Base-by-base conservation (phyloP, 2,329 filamentous ascomycete species). In the Colletotrichum zoysiae region DNA sequence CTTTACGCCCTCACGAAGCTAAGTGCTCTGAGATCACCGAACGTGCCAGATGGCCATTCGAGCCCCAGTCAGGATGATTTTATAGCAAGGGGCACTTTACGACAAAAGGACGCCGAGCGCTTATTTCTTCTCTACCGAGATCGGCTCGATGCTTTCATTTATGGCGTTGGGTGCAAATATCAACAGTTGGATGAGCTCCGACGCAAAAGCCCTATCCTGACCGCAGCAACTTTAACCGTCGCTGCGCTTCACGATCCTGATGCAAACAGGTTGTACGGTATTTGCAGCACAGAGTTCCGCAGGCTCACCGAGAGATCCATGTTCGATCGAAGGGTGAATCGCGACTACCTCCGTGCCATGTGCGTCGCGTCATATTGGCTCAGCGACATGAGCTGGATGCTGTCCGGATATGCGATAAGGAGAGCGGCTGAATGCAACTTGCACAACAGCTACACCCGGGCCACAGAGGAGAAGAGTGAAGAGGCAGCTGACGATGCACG, bases 351-450 rank as follows among this genome's bases (percentile, higher is more conserved):
- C 30, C 84, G 88, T 2, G 89, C 87, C 4, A 83, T 91, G 48
- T 89, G 87, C 53, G 85, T 91, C 5, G 89, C 87, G 0, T 86
- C 88, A 0, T 91, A 90, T 74, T 91, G 89, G 89, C 82, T 91
- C 0, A 88, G 87, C 5, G 89, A 91, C 71, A 81, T 90, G 26
- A 89, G 87, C 5, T 90, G 89, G 87, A 90, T 88, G 74, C 81
- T 91, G 0, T 89, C 87, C 0, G 89, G 89, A 0, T 82, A 85
- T 66, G 86, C 85, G 0, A 85, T 86, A 38, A 82, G 86, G 11
- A 80, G 85, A 20, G 86, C 86, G 0, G 84, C 83, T 5, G 85
- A 87, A 71, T 80, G 84, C 60, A 85, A 85, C 69, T 75, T 87
- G 0, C 81, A 82, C 55, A 82, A 79, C 67, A 84, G 82, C 67